A percentile compares a stretch with the other conserved stretches of the same genome.
These are phyloP conservation scores for Pyrenochaeta sp. DNA, from an alignment of 2,329 filamentous ascomycete genomes.

Conservation along the genomic window DNA sequence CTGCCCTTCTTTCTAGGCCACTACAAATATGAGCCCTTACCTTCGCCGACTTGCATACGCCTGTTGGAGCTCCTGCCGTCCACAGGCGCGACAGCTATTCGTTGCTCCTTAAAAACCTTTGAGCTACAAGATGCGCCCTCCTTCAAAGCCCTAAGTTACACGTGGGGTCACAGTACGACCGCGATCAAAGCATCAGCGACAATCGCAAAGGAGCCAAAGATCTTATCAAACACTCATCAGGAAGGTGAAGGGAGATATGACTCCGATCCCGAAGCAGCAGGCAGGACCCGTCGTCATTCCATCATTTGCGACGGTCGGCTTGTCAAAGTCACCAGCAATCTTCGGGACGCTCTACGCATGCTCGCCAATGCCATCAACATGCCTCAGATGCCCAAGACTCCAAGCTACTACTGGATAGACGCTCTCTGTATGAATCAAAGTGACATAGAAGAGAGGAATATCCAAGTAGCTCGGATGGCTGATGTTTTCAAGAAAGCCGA, in stretches of 20 bases:
- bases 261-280: background rate
- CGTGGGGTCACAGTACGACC: slow-evolving; percentile 26
- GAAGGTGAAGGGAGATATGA: background rate
- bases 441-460: slow-evolving; percentile 32
- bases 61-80: slow-evolving; percentile 29
- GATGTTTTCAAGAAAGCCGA: slow-evolving; percentile 35
- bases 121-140: slow-evolving; percentile 26
- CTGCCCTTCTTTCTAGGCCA: slow-evolving; percentile 21
- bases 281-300: slow-evolving; percentile 13
- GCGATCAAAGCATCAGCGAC: slow-evolving; percentile 4
- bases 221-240: background rate
- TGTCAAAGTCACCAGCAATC: slow-evolving; percentile 30
- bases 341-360: slow-evolving; percentile 35
- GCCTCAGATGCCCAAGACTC: slow-evolving; percentile 4
- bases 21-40: slow-evolving; percentile 30
- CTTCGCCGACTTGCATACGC: slow-evolving; percentile 28
- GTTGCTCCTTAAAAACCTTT: slow-evolving; percentile 24
- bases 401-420: slow-evolving; percentile 41
- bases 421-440: slow-evolving; percentile 41
- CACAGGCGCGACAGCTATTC: slow-evolving; percentile 12
- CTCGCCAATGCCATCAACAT: slow-evolving; percentile 18
- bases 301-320: slow-evolving; percentile 30
- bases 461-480: slow-evolving; percentile 40
- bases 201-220: background rate
- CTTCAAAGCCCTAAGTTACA: slow-evolving; percentile 30